Percentiles rank a stretch among this genome's conserved stretches.
phyloP scores from a whole-genome alignment of 2,329 filamentous ascomycete species.

The Metarhizium humberi region DNA sequence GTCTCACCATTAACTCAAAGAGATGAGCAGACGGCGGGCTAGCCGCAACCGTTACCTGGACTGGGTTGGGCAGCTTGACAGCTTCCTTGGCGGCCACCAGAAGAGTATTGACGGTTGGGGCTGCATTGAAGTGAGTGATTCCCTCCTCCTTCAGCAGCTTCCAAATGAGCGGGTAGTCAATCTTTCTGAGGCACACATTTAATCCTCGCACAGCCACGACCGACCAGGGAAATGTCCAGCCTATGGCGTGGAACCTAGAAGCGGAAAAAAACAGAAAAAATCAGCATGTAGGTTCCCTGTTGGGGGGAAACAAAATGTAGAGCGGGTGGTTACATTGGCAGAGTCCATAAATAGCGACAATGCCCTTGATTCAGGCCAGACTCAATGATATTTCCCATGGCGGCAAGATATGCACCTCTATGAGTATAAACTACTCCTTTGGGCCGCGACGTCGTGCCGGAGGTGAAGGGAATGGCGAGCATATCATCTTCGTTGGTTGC shows the following conservation, averaged over 20 bases:
- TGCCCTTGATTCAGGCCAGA: slow-evolving; percentile 69
- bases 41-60: slow-evolving; percentile 86
- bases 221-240: slow-evolving; percentile 89
- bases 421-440: slow-evolving; percentile 94
- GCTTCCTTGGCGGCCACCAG: slow-evolving; percentile 76
- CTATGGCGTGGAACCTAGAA: slow-evolving; percentile 52
- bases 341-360: slow-evolving; percentile 81
- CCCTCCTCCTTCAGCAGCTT: slow-evolving; percentile 72
- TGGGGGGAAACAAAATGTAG: neutral
- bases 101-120: slow-evolving; percentile 91
- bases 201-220: slow-evolving; percentile 91
- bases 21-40: slow-evolving; percentile 83
- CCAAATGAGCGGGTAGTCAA: slow-evolving; percentile 94
- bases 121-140: slow-evolving; percentile 92
- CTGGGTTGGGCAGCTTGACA: slow-evolving; percentile 54
- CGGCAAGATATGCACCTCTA: slow-evolving; percentile 75
- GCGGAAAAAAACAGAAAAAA: neutral
- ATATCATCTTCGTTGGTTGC: slow-evolving; percentile 67
- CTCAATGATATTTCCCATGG: slow-evolving; percentile 80
- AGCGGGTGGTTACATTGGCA: slow-evolving; percentile 61
- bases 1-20: slow-evolving; percentile 78
- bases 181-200: slow-evolving; percentile 87
- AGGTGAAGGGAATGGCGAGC: slow-evolving; percentile 87
- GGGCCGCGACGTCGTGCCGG: slow-evolving; percentile 80
- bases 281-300: neutral